Conservation (phyloP, 2,329 filamentous ascomycete genomes). For the Fusarium sp. region DNA sequence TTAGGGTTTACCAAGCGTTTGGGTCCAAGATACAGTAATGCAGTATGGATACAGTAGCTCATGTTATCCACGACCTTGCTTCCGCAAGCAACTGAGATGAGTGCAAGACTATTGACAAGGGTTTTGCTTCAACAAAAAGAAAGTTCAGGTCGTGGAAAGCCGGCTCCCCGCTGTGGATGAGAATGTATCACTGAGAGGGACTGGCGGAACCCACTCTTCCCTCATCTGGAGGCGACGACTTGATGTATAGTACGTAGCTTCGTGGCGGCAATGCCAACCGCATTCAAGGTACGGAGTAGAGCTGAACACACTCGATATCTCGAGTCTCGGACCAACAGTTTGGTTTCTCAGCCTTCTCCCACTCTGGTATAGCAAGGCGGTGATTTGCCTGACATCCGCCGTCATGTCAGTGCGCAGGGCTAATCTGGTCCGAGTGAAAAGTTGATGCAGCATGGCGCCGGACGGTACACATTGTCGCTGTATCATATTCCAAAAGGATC, state of each 20-base stretch:
- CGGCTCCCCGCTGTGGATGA: conserved; percentile 34
- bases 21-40: conserved; percentile 23
- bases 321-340: conserved; percentile 13
- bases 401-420: conserved; percentile 10
- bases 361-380: conserved; percentile 1
- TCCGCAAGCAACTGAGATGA: background rate
- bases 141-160: conserved; percentile 19
- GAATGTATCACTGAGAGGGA: conserved; percentile 12
- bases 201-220: conserved; percentile 2
- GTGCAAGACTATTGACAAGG: conserved; percentile 3
- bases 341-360: background rate
- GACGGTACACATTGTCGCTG: background rate
- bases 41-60: background rate
- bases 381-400: background rate
- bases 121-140: conserved; percentile 25
- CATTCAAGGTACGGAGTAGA: background rate
- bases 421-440: background rate
- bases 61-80: background rate
- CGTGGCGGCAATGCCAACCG: no score
- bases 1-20: conserved; percentile 30
- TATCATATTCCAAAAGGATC: conserved; percentile 4
- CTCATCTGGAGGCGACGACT: background rate
- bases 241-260: background rate
- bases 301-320: conserved; percentile 16
- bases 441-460: background rate